phyloP scores from a whole-genome alignment of 164 flowering plant genomes.

The Aristolochia fimbriata region DNA sequence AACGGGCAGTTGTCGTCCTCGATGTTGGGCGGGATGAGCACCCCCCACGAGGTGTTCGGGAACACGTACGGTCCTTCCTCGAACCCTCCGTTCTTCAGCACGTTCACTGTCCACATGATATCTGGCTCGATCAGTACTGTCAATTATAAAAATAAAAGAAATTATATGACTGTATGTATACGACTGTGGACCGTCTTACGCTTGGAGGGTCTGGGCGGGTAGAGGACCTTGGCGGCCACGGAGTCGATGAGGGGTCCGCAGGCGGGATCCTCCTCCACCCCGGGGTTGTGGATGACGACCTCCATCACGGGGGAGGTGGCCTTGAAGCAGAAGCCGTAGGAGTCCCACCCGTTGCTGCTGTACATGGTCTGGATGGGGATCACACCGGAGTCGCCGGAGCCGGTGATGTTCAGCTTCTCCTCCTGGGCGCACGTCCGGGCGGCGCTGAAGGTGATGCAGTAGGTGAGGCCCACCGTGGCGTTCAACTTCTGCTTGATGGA shows the following conservation, averaged over 20 bases:
- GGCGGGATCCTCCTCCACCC: slow-evolving; percentile 89
- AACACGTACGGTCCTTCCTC: slow-evolving; percentile 79
- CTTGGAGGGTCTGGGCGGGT: slow-evolving; percentile 56
- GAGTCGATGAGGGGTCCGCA: slow-evolving; percentile 94
- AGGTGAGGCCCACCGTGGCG: slow-evolving; percentile 34
- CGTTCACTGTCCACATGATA: slow-evolving; percentile 62
- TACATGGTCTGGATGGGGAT: slow-evolving; percentile 64
- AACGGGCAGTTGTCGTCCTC: slow-evolving; percentile 77
- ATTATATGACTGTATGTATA: too few relatives aligned
- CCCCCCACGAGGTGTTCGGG: slow-evolving; percentile 63
- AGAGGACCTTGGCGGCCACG: slow-evolving; percentile 47
- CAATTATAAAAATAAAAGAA: too few relatives aligned
- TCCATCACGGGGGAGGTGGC: slow-evolving; percentile 23
- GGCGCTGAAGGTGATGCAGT: slow-evolving; percentile 59
- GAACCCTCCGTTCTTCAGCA: slow-evolving; percentile 69
- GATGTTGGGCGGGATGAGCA: slow-evolving; percentile 64
- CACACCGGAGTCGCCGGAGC: slow-evolving; percentile 32
- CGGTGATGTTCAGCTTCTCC: slow-evolving; percentile 48
- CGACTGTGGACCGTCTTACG: slow-evolving; percentile 68
- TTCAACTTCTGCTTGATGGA: slow-evolving; percentile 49
- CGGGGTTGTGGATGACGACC: slow-evolving; percentile 59
- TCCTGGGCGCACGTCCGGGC: slow-evolving; percentile 76
- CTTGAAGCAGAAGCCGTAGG: slow-evolving; percentile 45
- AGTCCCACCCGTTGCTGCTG: slow-evolving; percentile 61
- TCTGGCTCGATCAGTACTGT: too few relatives aligned